Evolutionary conservation across 257 asterid genomes (phyloP).

Genomic region (Scutellaria baicalensis): DNA sequence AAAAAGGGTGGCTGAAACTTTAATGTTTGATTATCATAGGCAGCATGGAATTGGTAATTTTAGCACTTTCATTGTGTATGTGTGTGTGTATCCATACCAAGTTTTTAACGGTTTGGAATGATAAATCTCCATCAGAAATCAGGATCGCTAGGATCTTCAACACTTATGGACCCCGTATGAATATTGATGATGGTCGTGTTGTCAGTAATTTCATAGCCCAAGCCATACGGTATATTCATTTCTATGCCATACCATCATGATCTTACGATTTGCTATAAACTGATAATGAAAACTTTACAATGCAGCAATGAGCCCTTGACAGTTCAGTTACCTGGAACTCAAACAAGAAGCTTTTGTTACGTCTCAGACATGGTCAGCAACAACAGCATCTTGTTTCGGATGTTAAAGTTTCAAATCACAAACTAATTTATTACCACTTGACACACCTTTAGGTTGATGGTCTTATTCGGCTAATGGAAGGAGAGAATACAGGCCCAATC

Average conservation of each 20-base stretch:
- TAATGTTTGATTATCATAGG: conserved; percentile 95
- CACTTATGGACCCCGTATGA: conserved; percentile 97
- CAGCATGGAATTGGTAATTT: conserved; percentile 85
- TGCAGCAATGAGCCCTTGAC: conserved; percentile 80
- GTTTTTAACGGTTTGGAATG: not conserved
- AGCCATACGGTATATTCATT: conserved; percentile 59
- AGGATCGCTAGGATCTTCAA: conserved; percentile 96
- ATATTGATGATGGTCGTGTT: conserved; percentile 93
- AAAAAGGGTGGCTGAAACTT: conserved; percentile 92
- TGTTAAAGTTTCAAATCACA: not conserved
- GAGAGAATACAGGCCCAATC: conserved; percentile 41
- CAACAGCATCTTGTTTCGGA: not conserved
- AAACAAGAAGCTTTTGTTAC: conserved; percentile 65
- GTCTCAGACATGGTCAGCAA: conserved; percentile 47
- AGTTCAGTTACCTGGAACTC: conserved; percentile 93
- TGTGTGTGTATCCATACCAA: not conserved
- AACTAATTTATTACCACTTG: too few relatives aligned
- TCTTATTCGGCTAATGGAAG: conserved; percentile 52
- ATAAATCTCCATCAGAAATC: conserved; percentile 45
- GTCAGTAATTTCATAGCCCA: conserved; percentile 96
- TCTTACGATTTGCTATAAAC: too few relatives aligned
- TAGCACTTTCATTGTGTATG: not conserved
- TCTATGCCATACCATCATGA: not conserved
- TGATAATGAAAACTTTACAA: too few relatives aligned
- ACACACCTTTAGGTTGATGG: conserved; percentile 41